Evolutionary conservation across 345 rosid species (phyloP).

Genomic region (Odontarrhena argentea): DNA sequence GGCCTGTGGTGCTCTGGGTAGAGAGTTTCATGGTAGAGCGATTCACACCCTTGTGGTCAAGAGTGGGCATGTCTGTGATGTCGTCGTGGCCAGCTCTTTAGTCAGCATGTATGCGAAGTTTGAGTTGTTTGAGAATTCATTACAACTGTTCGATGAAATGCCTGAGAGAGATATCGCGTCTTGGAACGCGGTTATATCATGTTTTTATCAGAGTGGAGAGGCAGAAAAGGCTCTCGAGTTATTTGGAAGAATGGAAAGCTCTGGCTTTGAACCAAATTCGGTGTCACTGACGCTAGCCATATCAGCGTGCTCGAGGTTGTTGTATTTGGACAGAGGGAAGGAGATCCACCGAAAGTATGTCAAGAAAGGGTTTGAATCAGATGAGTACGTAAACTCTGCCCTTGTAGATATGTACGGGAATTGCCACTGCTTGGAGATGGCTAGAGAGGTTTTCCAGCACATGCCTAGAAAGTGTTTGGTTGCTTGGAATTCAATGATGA

Average conservation of each 20-base stretch:
- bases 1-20: slow-evolving; percentile 60
- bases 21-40: slow-evolving; percentile 49
- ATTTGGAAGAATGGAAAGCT: slow-evolving; percentile 53
- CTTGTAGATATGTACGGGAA: slow-evolving; percentile 77
- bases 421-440: slow-evolving; percentile 63
- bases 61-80: slow-evolving; percentile 53
- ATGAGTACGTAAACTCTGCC: slow-evolving; percentile 61
- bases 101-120: slow-evolving; percentile 61
- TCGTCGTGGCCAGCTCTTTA: slow-evolving; percentile 60
- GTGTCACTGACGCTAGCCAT: slow-evolving; percentile 58
- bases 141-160: slow-evolving; percentile 69
- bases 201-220: slow-evolving; percentile 66
- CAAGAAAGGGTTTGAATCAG: slow-evolving; percentile 43
- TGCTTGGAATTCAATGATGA: slow-evolving; percentile 72
- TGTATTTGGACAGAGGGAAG: slow-evolving; percentile 66
- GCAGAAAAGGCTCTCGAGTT: slow-evolving; percentile 60
- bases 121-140: slow-evolving; percentile 40
- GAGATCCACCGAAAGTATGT: slow-evolving; percentile 53
- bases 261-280: slow-evolving; percentile 62
- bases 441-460: slow-evolving; percentile 54
- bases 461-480: slow-evolving; percentile 51
- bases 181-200: slow-evolving; percentile 74
- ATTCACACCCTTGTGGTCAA: slow-evolving; percentile 60
- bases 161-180: slow-evolving; percentile 61
- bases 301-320: slow-evolving; percentile 60